Evolutionary conservation across 805 yeast genomes (phyloP).

Genomic region (Millerozyma miso): DNA sequence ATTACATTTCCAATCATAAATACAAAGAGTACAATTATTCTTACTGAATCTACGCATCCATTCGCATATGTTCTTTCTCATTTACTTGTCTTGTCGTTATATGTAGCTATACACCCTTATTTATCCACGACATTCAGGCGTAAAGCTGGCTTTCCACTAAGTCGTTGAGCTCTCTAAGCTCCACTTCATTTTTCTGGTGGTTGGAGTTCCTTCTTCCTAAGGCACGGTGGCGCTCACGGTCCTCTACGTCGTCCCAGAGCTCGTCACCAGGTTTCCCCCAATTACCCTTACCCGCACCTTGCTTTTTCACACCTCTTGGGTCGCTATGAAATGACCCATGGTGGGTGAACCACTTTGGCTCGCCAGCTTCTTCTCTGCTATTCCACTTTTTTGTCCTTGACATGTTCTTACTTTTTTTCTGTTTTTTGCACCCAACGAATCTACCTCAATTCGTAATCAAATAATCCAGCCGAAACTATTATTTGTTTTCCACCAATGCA

Average conservation of each 20-base stretch:
- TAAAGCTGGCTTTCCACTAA: slow-evolving; percentile 13
- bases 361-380: slow-evolving; percentile 50
- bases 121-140: not conserved
- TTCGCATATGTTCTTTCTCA: too few relatives aligned
- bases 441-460: too few relatives aligned
- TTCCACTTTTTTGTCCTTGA: slow-evolving; percentile 80
- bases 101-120: too few relatives aligned
- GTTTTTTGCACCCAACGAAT: not conserved
- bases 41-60: too few relatives aligned
- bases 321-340: slow-evolving; percentile 63
- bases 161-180: slow-evolving; percentile 18
- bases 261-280: slow-evolving; percentile 89
- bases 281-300: slow-evolving; percentile 81
- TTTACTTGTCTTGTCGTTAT: not conserved
- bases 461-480: too few relatives aligned
- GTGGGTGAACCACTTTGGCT: slow-evolving; percentile 75
- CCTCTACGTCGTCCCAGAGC: slow-evolving; percentile 45
- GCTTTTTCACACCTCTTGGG: slow-evolving; percentile 75
- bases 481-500: too few relatives aligned
- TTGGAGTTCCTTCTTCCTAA: slow-evolving; percentile 38
- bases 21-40: too few relatives aligned
- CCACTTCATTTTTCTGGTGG: slow-evolving; percentile 31
- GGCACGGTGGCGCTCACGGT: slow-evolving; percentile 12
- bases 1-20: too few relatives aligned
- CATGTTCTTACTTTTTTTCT: slow-evolving; percentile 33